A percentile compares a stretch with the other conserved stretches of the same genome.
These are phyloP conservation scores for Aspergillus proliferans DNA, from an alignment of 2,329 filamentous ascomycete species.

Conservation along the genomic window DNA sequence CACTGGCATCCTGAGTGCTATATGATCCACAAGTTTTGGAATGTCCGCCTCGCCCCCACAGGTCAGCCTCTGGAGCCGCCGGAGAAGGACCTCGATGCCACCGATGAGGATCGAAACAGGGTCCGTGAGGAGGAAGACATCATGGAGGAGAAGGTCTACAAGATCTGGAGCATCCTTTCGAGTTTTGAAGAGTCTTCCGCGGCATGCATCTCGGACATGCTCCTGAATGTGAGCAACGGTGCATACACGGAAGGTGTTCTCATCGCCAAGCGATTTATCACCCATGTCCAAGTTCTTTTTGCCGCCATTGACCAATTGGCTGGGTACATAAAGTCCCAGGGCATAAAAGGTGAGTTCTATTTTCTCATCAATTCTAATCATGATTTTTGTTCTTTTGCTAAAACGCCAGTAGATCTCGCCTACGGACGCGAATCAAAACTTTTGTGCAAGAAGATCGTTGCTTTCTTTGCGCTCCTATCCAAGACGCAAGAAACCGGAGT, in stretches of 20 bases:
- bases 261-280: conserved; percentile 92
- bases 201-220: conserved; percentile 98
- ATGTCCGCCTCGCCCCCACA: conserved; percentile 71
- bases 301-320: conserved; percentile 81
- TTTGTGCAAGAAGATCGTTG: conserved; percentile 98
- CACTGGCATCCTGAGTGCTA: conserved; percentile 99
- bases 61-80: conserved; percentile 46
- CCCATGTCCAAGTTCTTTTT: conserved; percentile 91
- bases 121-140: conserved; percentile 83
- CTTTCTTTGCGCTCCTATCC: conserved; percentile 90
- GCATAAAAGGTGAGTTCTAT: conserved; percentile 63
- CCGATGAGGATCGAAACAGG: conserved; percentile 62
- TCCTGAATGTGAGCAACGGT: conserved; percentile 95
- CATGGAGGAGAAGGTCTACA: conserved; percentile 96
- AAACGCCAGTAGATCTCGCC: conserved; percentile 58
- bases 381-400: conserved; percentile 13
- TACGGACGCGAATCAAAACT: conserved; percentile 96
- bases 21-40: conserved; percentile 99
- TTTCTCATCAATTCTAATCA: not conserved
- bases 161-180: conserved; percentile 95
- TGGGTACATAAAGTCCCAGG: conserved; percentile 59
- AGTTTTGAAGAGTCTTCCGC: conserved; percentile 97
- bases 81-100: conserved; percentile 50
- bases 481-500: conserved; percentile 91
- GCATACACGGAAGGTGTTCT: conserved; percentile 92